Evolutionary conservation across 306 rosid genomes (phyloP), one percentile per base, ranked within the genome.

Genomic region (Acmispon strigosus): DNA sequence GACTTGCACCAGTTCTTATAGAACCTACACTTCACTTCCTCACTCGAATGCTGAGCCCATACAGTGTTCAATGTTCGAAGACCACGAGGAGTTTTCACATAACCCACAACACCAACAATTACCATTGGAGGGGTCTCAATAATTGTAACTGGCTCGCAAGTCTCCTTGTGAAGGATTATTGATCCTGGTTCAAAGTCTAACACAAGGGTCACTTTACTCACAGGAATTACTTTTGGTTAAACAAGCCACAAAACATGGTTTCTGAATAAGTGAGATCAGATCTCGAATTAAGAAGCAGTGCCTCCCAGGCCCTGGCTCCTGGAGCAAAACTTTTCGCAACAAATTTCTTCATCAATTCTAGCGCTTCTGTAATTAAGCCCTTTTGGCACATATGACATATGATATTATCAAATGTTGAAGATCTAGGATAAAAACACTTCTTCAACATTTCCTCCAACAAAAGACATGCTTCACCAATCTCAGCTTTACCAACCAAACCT

Each of bases 381-480:
- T 76, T 87, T 73, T 51, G 80, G 68, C 92, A 88, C 83, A 93
- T 68, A 48, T 76, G 85, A 79, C 18, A 63, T 43, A 92, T 68
- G 24, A 84, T 74, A 81, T 78, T 68, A 74, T 86, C 89, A 76
- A 82, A 84, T 15, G 84, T 72, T 15, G 87, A 84, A 76, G 88
- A 71, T 74, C 50, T 72, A 48, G 79, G 78, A 82, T 72, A 72
- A 24, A 58, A 77, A 51, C 80, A 56, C 63, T 78, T 86, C 39
- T 74, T 85, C 75, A 86, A 45, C 91, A 92, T 85, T 84, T 86
- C 90, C 56, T 85, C 92, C 82, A 83, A 67, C 64, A 85, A 51
- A 49, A 27, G 17, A 64, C 89, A 84, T 2, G 91, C 92, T 71
- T 86, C 96, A 27, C 54, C 62, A 32, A 82, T 69, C 48, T 90